phyloP scores from a whole-genome alignment of 345 rosid genomes.

The Populus euphratica region DNA sequence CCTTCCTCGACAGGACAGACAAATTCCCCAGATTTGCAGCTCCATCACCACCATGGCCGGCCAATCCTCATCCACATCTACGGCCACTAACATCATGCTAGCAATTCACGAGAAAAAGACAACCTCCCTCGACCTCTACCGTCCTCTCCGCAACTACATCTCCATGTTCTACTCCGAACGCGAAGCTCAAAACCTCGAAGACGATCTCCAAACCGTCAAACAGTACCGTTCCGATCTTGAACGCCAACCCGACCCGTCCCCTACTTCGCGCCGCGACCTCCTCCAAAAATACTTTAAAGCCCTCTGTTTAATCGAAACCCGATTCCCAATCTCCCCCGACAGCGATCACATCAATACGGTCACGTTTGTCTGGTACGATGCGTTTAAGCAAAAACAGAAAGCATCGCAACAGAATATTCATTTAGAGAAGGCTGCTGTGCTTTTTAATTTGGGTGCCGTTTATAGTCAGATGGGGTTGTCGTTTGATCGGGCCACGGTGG shows the following conservation, averaged over 20 bases:
- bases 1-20: background rate
- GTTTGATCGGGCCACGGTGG: conserved; percentile 69
- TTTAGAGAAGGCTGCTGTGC: conserved; percentile 84
- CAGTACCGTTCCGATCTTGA: conserved; percentile 79
- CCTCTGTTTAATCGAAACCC: conserved; percentile 82
- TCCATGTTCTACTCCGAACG: conserved; percentile 82
- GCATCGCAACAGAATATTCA: conserved; percentile 87
- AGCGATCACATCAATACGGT: conserved; percentile 71
- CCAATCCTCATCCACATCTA: conserved; percentile 42
- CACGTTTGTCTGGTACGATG: conserved; percentile 79
- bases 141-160: conserved; percentile 87
- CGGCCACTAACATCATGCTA: conserved; percentile 74
- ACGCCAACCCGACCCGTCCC: conserved; percentile 70
- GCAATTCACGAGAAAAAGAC: conserved; percentile 95
- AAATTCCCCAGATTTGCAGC: background rate
- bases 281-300: conserved; percentile 66
- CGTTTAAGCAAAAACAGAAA: conserved; percentile 82
- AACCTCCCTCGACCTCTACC: conserved; percentile 69
- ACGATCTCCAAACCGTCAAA: conserved; percentile 74
- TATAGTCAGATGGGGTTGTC: conserved; percentile 87
- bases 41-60: conserved; percentile 45
- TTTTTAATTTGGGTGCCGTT: conserved; percentile 80
- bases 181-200: conserved; percentile 88
- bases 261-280: conserved; percentile 73
- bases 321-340: conserved; percentile 93